Evolutionary conservation across 176 grass and related monocot genomes (phyloP), one percentile per base, ranked within the genome.

Genomic region (maize (Zea mays)): DNA sequence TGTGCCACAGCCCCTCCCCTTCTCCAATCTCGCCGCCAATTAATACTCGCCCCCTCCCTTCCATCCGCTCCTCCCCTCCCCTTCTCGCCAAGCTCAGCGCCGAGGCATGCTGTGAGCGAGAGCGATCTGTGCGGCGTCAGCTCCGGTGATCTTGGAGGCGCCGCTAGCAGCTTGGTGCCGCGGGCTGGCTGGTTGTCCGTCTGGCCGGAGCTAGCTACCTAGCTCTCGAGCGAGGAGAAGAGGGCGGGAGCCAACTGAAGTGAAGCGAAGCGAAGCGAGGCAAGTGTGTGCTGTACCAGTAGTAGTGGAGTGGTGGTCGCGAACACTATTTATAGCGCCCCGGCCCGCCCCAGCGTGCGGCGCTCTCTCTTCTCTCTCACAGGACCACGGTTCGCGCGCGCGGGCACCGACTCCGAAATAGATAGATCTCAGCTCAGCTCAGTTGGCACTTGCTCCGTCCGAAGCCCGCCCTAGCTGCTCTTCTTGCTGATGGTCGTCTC

Each of bases 391-490:
- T 73, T 34, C 58, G 10, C 10, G 58, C 16, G 51, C 36, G 11
- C 14, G 37, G 48, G 81, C 85, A 57, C 91, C 20, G 68, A 76
- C 21, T 85, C 63, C 73, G 35, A 89, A 72, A 90, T 68, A 79
- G 89, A 90, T 73, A 82, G 89, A 89, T 95, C 57, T 84, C 80
- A 14, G 13, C 48, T 14, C 27, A 27, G 27, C 27, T 27, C 27
- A 27, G 27, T 27, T 27, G 27, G 27, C 27, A 27, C 27, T 33
- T 13, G 10, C 55, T 15, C 3, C 7, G 6, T 15, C 3, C 7
- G 6, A 19, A 13, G 12, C 37, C 11, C 45, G 6, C n/a, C 4
- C 4, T 13, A 2, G 8, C 10, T 47, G 46, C 46, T 47, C 40
- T 49, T 0, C 56, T 45, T 38, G 21, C 52, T 36, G 58, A 49